Conservation (phyloP, 177 flowering plant genomes). For the Vitis hybrid region DNA sequence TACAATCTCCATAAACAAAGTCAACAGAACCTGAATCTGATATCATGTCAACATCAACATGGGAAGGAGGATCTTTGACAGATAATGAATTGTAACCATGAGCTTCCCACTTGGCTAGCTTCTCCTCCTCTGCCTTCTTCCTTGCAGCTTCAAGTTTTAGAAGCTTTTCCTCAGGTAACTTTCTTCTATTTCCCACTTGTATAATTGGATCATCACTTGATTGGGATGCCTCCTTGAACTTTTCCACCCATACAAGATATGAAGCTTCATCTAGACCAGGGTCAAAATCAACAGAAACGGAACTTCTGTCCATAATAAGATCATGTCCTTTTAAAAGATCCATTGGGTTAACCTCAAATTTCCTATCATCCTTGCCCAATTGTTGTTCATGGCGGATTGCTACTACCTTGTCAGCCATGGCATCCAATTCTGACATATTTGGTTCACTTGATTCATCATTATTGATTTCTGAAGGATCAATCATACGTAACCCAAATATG, state of each 20-base stretch:
- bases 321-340: conserved; percentile 32
- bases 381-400: conserved; percentile 48
- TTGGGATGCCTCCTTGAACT: conserved; percentile 56
- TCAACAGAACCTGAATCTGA: conserved; percentile 67
- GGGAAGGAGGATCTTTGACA: conserved; percentile 44
- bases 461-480: conserved; percentile 59
- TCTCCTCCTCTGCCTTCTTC: conserved; percentile 80
- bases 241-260: conserved; percentile 83
- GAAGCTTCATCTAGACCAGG: conserved; percentile 78
- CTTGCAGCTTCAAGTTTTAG: conserved; percentile 58
- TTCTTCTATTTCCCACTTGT: conserved; percentile 42
- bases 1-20: conserved; percentile 95
- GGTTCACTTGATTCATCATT: conserved; percentile 36
- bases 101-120: conserved; percentile 76
- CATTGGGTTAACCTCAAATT: conserved; percentile 48
- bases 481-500: conserved; percentile 70
- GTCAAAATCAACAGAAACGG: conserved; percentile 31
- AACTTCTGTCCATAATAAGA: conserved; percentile 19
- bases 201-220: conserved; percentile 24
- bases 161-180: conserved; percentile 42
- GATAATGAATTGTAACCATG: conserved; percentile 75
- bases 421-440: conserved; percentile 38
- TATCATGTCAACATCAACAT: conserved; percentile 32
- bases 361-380: conserved; percentile 38
- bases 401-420: conserved; percentile 62